These are phyloP conservation scores for Clitopilus passeckerianus DNA, from an alignment of 768 basidiomycete genomes.

Conservation along the genomic window DNA sequence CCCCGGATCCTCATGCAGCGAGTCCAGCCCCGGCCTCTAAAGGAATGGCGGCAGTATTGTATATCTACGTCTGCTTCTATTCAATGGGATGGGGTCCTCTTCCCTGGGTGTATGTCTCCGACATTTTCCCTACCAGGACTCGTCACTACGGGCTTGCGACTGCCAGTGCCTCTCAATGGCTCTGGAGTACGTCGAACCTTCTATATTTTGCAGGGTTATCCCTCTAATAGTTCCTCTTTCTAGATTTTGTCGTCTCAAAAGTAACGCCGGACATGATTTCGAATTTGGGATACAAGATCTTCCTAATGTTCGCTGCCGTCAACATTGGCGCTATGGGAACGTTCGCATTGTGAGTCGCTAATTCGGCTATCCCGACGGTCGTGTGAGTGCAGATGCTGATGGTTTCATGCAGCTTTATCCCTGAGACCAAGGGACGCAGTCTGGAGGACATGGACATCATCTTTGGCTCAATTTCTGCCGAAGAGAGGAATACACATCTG, in stretches of 20 bases:
- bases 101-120: slow-evolving; percentile 64
- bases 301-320: slow-evolving; percentile 72
- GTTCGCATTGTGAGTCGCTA: slow-evolving; percentile 52
- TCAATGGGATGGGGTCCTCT: slow-evolving; percentile 72
- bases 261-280: slow-evolving; percentile 61
- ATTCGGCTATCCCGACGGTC: background rate
- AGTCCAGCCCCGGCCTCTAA: slow-evolving; percentile 51
- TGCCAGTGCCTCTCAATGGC: slow-evolving; percentile 78
- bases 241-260: slow-evolving; percentile 71
- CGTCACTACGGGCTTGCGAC: slow-evolving; percentile 74
- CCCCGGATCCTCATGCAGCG: slow-evolving; percentile 21
- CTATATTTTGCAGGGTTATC: background rate
- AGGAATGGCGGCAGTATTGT: slow-evolving; percentile 84
- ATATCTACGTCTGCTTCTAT: slow-evolving; percentile 85
- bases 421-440: slow-evolving; percentile 56
- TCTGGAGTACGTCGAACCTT: slow-evolving; percentile 62
- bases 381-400: background rate
- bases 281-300: slow-evolving; percentile 66
- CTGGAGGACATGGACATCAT: slow-evolving; percentile 51
- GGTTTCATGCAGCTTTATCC: slow-evolving; percentile 36
- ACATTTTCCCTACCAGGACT: slow-evolving; percentile 85
- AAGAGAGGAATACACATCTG: slow-evolving; percentile 51
- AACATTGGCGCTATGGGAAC: slow-evolving; percentile 69
- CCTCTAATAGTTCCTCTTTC: background rate
- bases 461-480: slow-evolving; percentile 51